Conservation (phyloP, 192 early-diverging fungal species). For the Kickxella alabastrina region DNA sequence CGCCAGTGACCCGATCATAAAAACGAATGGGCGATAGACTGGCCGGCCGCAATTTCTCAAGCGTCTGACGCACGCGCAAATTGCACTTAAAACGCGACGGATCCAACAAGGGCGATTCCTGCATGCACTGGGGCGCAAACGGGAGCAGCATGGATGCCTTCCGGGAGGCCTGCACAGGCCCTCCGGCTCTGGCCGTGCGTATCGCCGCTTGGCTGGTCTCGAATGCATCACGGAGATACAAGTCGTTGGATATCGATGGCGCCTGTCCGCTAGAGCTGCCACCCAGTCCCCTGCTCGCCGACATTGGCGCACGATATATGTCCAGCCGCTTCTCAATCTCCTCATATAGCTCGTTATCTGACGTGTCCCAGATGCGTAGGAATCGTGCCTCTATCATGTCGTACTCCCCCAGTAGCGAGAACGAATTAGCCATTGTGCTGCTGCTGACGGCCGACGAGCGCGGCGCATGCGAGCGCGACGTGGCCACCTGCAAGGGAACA, state of each 20-base stretch:
- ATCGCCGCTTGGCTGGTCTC: constrained; percentile 30
- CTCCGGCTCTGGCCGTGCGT: constrained; percentile 35
- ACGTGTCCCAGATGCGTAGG: constrained; percentile 37
- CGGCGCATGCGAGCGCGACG: constrained; percentile 26
- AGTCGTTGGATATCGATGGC: constrained; percentile 41
- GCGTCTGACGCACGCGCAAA: constrained; percentile 32
- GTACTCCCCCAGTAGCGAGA: constrained; percentile 44
- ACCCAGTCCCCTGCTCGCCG: neutral
- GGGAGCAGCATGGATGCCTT: constrained; percentile 42
- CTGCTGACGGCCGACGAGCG: constrained; percentile 20
- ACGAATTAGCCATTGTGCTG: constrained; percentile 27
- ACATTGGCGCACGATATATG: constrained; percentile 38
- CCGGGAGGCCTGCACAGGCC: constrained; percentile 39
- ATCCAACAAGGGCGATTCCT: constrained; percentile 39
- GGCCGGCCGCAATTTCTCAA: constrained; percentile 37
- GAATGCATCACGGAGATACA: constrained; percentile 42
- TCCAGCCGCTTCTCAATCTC: constrained; percentile 30
- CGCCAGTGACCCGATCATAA: constrained; percentile 32
- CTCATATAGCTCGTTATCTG: constrained; percentile 1
- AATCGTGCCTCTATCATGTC: constrained; percentile 25
- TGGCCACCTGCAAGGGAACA: constrained; percentile 47
- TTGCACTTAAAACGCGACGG: constrained; percentile 45
- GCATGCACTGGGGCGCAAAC: constrained; percentile 37
- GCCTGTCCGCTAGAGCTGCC: constrained; percentile 2
- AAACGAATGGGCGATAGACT: constrained; percentile 33